These are phyloP conservation scores for Elongisporangium prolatum DNA, from an alignment of 352 stramenopile species.

Conservation along the genomic window DNA sequence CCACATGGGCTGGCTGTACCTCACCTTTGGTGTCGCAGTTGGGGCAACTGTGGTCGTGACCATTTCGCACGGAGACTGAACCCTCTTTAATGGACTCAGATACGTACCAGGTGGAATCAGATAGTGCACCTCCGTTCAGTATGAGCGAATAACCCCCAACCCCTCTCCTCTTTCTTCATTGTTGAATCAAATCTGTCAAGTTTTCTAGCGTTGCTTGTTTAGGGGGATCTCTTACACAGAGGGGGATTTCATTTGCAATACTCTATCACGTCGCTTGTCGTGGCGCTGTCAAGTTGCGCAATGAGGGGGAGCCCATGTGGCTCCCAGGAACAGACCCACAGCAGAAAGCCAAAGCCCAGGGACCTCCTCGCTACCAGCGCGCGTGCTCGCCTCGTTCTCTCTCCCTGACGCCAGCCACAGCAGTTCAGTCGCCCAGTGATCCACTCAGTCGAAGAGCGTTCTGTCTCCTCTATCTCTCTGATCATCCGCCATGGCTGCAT, in stretches of 20 bases:
- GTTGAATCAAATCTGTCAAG: not conserved
- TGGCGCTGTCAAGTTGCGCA: slow-evolving; percentile 1
- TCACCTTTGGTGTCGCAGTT: slow-evolving; percentile 56
- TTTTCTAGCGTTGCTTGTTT: not conserved
- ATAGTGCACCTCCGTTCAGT: not conserved
- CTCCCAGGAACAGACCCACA: slow-evolving; percentile 2
- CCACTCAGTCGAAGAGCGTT: not conserved
- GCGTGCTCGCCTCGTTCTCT: not conserved
- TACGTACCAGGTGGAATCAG: not conserved
- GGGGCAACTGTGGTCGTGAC: slow-evolving; percentile 71
- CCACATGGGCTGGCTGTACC: slow-evolving; percentile 58
- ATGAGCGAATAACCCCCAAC: not conserved
- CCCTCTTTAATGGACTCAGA: not conserved
- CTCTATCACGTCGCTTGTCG: not conserved
- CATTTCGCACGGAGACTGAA: slow-evolving; percentile 31
- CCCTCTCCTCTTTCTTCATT: not conserved
- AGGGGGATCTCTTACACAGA: not conserved
- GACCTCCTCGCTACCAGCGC: not conserved
- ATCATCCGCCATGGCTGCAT: not conserved
- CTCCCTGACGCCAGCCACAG: not conserved
- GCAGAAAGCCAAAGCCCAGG: slow-evolving; percentile 1
- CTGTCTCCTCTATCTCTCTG: not conserved
- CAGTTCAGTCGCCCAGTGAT: not conserved
- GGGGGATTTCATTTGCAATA: not conserved
- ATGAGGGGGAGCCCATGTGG: slow-evolving; percentile 7